These are phyloP conservation scores for Leucaena leucocephala DNA, from an alignment of 306 rosid species.

Conservation along the genomic window DNA sequence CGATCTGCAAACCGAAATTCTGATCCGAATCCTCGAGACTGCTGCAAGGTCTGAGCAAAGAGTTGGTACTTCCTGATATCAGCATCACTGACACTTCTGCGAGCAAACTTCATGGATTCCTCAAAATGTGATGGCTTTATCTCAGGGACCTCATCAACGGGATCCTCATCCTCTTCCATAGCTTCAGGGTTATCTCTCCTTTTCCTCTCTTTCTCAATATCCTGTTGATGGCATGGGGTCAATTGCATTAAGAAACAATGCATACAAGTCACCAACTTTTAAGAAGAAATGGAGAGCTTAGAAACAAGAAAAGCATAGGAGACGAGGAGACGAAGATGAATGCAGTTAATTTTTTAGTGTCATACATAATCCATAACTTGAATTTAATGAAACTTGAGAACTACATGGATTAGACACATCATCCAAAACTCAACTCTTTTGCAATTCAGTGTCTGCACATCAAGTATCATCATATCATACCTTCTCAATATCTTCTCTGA, in stretches of 20 bases:
- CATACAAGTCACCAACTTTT: slow-evolving; percentile 11
- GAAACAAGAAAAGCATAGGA: neutral
- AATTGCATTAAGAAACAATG: slow-evolving; percentile 18
- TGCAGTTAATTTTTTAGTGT: neutral
- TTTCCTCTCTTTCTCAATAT: slow-evolving; percentile 61
- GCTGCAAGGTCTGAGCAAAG: slow-evolving; percentile 72
- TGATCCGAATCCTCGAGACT: slow-evolving; percentile 68
- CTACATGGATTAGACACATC: slow-evolving; percentile 3
- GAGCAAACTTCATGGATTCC: slow-evolving; percentile 75
- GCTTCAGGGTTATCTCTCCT: slow-evolving; percentile 56
- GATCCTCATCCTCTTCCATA: slow-evolving; percentile 62
- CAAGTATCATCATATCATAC: slow-evolving; percentile 35
- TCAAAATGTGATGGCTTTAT: slow-evolving; percentile 68
- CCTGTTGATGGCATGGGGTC: slow-evolving; percentile 39
- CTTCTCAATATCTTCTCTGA: slow-evolving; percentile 71
- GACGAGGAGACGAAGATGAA: neutral
- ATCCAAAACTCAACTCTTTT: neutral
- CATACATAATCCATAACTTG: neutral
- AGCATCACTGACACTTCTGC: slow-evolving; percentile 72
- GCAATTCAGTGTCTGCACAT: neutral
- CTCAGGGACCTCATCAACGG: slow-evolving; percentile 44
- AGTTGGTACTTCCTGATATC: slow-evolving; percentile 70
- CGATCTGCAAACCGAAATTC: slow-evolving; percentile 60
- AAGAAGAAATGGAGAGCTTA: neutral
- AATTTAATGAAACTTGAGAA: neutral